Conservation (phyloP, 805 yeast genomes). For the Saturnispora kantuleensis region DNA sequence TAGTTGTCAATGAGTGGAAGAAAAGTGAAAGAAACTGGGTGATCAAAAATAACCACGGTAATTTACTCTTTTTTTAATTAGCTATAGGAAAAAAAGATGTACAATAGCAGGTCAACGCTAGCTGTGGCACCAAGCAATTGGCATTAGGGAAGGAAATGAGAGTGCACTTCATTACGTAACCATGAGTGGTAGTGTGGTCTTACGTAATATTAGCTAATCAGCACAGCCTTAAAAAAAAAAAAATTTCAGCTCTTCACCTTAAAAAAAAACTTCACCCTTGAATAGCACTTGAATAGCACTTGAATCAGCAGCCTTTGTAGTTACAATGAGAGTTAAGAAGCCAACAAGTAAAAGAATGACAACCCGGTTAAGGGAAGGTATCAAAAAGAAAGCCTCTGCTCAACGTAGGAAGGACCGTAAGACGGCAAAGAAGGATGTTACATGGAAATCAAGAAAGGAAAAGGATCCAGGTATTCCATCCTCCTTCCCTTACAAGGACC, state of each 20-base stretch:
- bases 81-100: too few relatives aligned
- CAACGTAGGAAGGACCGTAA: constrained; percentile 81
- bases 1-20: not conserved
- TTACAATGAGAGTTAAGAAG: constrained; percentile 30
- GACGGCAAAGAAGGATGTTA: constrained; percentile 74
- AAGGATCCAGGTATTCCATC: constrained; percentile 96
- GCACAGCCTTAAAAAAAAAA: not conserved
- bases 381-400: constrained; percentile 90
- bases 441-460: constrained; percentile 79
- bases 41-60: too few relatives aligned
- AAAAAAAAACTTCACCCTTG: not conserved
- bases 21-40: not conserved
- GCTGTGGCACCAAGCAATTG: too few relatives aligned
- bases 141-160: too few relatives aligned
- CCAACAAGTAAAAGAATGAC: constrained; percentile 81
- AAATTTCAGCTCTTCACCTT: not conserved
- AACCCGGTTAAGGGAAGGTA: constrained; percentile 93
- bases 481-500: constrained; percentile 87
- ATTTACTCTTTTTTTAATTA: too few relatives aligned
- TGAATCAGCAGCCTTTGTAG: not conserved
- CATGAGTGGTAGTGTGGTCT: not conserved
- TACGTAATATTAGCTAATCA: too few relatives aligned
- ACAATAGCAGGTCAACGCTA: too few relatives aligned
- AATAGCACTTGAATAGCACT: not conserved
- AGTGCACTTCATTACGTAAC: not conserved